Evolutionary conservation across 176 grass and related monocot species (phyloP).

Genomic region (Lolium rigidum): DNA sequence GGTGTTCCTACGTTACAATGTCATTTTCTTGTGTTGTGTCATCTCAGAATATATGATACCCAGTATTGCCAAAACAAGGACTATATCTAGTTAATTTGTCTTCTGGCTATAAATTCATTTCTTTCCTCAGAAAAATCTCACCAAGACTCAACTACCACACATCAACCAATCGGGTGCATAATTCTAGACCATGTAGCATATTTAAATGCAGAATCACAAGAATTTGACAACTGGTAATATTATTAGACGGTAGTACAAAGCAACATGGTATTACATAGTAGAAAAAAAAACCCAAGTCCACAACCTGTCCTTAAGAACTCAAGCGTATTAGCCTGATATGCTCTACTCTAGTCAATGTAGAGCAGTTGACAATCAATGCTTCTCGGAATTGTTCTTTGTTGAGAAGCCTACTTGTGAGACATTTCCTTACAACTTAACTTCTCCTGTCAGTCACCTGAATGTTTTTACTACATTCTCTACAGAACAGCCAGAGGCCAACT

Average conservation of each 20-base stretch:
- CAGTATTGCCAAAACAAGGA: conserved; percentile 22
- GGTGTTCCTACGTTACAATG: not conserved
- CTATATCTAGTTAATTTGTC: not conserved
- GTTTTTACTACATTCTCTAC: conserved; percentile 13
- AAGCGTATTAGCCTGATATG: not conserved
- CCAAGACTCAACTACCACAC: not conserved
- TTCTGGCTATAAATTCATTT: not conserved
- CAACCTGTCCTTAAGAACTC: not conserved
- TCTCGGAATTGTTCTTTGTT: not conserved
- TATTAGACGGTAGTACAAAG: conserved; percentile 21
- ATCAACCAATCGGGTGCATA: not conserved
- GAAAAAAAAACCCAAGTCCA: not conserved
- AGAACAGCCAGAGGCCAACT: conserved; percentile 13
- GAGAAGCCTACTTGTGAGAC: not conserved
- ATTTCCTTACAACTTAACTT: conserved; percentile 40
- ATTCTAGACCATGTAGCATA: not conserved
- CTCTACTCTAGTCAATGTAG: conserved; percentile 16
- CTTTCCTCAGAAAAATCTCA: not conserved
- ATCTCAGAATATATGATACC: not conserved
- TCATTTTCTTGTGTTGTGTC: conserved; percentile 20
- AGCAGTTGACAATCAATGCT: not conserved
- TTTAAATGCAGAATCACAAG: not conserved
- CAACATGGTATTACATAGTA: not conserved
- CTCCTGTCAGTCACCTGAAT: conserved; percentile 8
- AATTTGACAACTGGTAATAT: not conserved